A percentile compares a stretch with the other conserved stretches of the same genome.
phyloP scores from a whole-genome alignment of 2,329 filamentous ascomycete species.

The Cadophora sp. region DNA sequence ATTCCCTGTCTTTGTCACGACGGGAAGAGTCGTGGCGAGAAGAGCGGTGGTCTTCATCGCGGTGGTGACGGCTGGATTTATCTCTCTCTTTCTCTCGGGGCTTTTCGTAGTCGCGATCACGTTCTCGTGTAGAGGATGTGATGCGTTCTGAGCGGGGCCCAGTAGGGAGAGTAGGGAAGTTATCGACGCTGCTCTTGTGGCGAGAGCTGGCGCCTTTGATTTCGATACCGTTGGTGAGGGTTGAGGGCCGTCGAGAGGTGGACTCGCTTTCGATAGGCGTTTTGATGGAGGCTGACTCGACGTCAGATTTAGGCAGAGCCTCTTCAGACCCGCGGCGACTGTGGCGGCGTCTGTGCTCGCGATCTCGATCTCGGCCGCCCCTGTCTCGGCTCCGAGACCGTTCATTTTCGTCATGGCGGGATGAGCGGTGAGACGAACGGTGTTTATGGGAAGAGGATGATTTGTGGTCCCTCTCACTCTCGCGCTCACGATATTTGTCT shows the following conservation, averaged over 20 bases:
- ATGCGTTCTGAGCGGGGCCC: slow-evolving; percentile 40
- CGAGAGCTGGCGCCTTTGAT: slow-evolving; percentile 43
- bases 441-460: slow-evolving; percentile 46
- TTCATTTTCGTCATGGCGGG: slow-evolving; percentile 50
- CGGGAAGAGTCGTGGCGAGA: slow-evolving; percentile 17
- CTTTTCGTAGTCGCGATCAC: slow-evolving; percentile 45
- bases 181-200: slow-evolving; percentile 35
- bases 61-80: slow-evolving; percentile 19
- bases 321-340: slow-evolving; percentile 38
- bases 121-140: slow-evolving; percentile 51
- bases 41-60: slow-evolving; percentile 10
- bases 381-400: slow-evolving; percentile 52
- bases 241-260: slow-evolving; percentile 30
- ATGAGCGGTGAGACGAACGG: slow-evolving; percentile 56
- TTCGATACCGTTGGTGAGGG: slow-evolving; percentile 38
- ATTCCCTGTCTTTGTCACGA: slow-evolving; percentile 5
- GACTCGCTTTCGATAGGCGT: slow-evolving; percentile 31
- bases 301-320: slow-evolving; percentile 15
- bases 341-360: slow-evolving; percentile 46
- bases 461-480: slow-evolving; percentile 52
- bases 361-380: slow-evolving; percentile 44
- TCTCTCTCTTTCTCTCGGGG: slow-evolving; percentile 35
- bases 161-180: slow-evolving; percentile 37
- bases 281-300: slow-evolving; percentile 14
- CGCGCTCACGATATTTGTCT: slow-evolving; percentile 54